Evolutionary conservation across 768 basidiomycete genomes (phyloP).

Genomic region (Thelephora ganbajun): DNA sequence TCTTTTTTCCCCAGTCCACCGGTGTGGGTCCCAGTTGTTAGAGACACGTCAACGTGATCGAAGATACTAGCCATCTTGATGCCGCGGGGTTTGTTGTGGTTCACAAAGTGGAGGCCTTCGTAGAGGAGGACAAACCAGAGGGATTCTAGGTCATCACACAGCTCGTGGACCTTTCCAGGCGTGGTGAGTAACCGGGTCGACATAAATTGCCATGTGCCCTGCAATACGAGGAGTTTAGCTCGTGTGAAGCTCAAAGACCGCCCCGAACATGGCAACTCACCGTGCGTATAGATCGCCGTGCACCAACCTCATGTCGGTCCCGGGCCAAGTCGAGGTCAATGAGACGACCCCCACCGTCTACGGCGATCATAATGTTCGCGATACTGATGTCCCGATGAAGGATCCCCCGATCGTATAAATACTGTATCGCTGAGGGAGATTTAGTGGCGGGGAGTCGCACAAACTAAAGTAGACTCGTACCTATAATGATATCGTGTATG

Average conservation of each 20-base stretch:
- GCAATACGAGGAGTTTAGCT: not conserved
- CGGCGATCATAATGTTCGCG: constrained; percentile 3
- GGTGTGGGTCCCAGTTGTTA: not conserved
- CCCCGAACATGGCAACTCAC: not conserved
- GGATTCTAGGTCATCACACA: constrained; percentile 8
- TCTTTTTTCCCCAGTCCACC: not conserved
- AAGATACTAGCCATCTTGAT: not conserved
- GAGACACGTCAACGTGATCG: not conserved
- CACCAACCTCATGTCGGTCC: not conserved
- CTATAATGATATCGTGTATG: not conserved
- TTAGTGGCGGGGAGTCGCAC: no score
- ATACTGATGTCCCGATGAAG: constrained; percentile 6
- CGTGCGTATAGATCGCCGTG: not conserved
- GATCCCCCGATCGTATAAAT: not conserved
- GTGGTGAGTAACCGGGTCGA: constrained; percentile 1
- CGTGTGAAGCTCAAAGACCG: not conserved
- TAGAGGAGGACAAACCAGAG: constrained; percentile 5
- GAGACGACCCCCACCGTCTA: constrained; percentile 1
- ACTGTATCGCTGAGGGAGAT: not conserved
- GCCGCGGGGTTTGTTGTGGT: not conserved
- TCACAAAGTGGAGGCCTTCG: constrained; percentile 1
- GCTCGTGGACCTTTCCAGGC: constrained; percentile 3
- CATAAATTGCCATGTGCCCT: constrained; percentile 9
- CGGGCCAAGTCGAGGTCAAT: constrained; percentile 4
- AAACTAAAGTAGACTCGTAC: not conserved